Evolutionary conservation across 306 rosid species (phyloP), one percentile per base, ranked within the genome.

Genomic region (Vachellia pachyceras): DNA sequence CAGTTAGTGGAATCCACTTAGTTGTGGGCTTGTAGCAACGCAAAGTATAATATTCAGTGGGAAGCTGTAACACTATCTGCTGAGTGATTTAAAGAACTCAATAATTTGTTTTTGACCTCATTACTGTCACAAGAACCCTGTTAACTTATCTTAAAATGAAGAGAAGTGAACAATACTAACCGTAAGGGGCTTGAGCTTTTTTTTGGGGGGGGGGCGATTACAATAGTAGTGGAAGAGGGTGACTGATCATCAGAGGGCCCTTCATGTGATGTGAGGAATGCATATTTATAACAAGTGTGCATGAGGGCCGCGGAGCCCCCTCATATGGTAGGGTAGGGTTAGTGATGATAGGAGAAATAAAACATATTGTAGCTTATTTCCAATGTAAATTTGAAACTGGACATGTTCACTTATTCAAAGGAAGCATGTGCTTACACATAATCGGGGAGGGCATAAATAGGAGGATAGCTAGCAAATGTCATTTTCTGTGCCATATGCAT

Each of bases 371-470:
- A 76, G 82, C 55, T 85, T 73, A 72, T 79, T 79, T 82, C 78
- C 80, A 80, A n/a, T 88, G 88, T 79, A 89, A 85, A 79, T 79
- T 75, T 55, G 83, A 73, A 93, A 87, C 92, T 84, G 86, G 89
- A 88, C 95, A 93, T 85, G 92, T 92, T 88, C 86, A n/a, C n/a
- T n/a, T n/a, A n/a, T 88, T 90, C 67, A 87, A 87, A 84, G 72
- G 82, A 80, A 77, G 84, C 94, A 88, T 89, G 95, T 91, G 94
- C 87, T 77, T 88, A 79, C 85, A 81, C 91, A 88, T 80, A 86
- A 84, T 82, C 85, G 80, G 77, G 90, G 83, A 88, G 87, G 86
- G 87, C 92, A 92, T 85, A 73, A 88, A 89, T 87, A 57, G 85
- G 79, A 90, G 86, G 84, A 54, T 76, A 76, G 87, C 63, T 80